Conservation (phyloP, 805 yeast species). For the Candida bentonensis region DNA sequence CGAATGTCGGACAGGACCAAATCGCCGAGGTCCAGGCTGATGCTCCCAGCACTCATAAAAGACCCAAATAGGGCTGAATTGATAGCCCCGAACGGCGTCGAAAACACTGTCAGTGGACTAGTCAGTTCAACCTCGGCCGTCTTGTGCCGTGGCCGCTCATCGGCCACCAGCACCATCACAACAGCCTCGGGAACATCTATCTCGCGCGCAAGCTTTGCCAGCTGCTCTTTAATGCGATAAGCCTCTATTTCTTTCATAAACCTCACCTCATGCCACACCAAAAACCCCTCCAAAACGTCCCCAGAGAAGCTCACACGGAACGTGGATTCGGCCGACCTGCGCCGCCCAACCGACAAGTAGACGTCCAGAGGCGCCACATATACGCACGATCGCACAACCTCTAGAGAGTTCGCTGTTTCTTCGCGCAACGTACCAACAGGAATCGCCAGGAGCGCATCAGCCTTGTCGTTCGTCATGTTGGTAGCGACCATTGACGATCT, state of each 20-base stretch:
- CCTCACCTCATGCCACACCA: neutral
- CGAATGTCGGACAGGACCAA: constrained; percentile 18
- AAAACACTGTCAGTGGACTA: neutral
- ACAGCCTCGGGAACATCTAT: neutral
- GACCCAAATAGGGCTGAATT: constrained; percentile 22
- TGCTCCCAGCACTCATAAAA: constrained; percentile 17
- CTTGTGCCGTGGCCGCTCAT: neutral
- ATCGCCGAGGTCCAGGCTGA: constrained; percentile 8
- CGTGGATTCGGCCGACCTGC: neutral
- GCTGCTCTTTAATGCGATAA: neutral
- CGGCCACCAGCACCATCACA: neutral
- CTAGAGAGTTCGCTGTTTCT: neutral
- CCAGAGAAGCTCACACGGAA: neutral
- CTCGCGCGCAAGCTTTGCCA: neutral
- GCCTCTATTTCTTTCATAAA: neutral
- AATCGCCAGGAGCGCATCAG: too few relatives aligned
- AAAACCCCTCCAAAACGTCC: neutral
- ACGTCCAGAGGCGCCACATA: neutral
- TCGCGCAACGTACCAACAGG: neutral
- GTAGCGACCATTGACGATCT: too few relatives aligned
- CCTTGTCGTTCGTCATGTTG: too few relatives aligned
- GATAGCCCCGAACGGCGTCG: constrained; percentile 20
- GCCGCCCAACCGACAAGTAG: neutral
- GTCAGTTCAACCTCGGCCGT: neutral
- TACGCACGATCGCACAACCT: neutral